These are phyloP conservation scores for Wickerhamomyces sp. DNA, from an alignment of 1,139 yeast genomes.

Conservation along the genomic window DNA sequence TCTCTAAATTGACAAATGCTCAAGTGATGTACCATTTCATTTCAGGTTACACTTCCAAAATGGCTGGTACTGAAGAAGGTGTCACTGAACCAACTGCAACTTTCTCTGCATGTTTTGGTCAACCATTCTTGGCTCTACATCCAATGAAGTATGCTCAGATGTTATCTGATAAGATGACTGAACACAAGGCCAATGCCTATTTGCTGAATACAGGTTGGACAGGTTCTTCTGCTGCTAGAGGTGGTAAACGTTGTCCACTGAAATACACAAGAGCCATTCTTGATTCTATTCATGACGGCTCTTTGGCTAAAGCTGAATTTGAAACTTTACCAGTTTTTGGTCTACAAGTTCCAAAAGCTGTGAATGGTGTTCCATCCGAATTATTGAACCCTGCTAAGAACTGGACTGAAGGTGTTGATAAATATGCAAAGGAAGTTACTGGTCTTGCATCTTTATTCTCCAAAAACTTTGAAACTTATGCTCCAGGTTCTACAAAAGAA, in stretches of 20 bases:
- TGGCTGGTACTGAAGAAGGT: constrained; percentile 99
- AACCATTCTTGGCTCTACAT: constrained; percentile 96
- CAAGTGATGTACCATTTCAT: constrained; percentile 99
- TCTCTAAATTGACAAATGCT: constrained; percentile 86
- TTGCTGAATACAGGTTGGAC: constrained; percentile 98
- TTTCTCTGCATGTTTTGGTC: constrained; percentile 98
- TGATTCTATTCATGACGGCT: constrained; percentile 93
- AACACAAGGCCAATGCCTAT: constrained; percentile 93
- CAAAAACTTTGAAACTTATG: constrained; percentile 83
- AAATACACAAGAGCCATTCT: constrained; percentile 96
- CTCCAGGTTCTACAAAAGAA: constrained; percentile 77
- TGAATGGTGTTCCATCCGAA: constrained; percentile 79
- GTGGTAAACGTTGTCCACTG: constrained; percentile 97
- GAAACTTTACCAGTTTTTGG: constrained; percentile 86
- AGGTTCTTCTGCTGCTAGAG: constrained; percentile 86
- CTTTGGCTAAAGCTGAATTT: constrained; percentile 71
- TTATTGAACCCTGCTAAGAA: constrained; percentile 82
- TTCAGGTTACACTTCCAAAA: constrained; percentile 97
- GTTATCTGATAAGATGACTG: constrained; percentile 86
- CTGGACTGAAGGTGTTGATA: constrained; percentile 71
- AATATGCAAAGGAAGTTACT: constrained; percentile 65
- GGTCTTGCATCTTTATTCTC: constrained; percentile 73
- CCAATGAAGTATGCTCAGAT: constrained; percentile 98
- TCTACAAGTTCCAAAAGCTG: constrained; percentile 77
- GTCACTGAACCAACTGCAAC: constrained; percentile 98